Evolutionary conservation across 345 rosid species (phyloP).

Genomic region (Cardamine resedifolia): DNA sequence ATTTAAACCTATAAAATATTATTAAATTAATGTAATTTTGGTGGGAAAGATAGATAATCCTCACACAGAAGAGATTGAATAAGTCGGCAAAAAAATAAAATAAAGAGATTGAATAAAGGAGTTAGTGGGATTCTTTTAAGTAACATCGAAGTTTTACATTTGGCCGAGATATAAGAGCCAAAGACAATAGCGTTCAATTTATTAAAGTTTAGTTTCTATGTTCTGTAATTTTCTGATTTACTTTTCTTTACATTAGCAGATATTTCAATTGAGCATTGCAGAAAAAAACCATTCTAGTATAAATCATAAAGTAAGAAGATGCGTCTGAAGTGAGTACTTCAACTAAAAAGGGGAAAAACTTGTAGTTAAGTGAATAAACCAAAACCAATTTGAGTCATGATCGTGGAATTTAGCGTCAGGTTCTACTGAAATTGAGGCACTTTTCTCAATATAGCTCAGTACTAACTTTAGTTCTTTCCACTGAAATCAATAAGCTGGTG

Average conservation of each 20-base stretch:
- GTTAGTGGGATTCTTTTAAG: neutral
- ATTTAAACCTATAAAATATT: neutral
- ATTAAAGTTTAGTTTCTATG: neutral
- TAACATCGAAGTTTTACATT: neutral
- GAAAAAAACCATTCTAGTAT: neutral
- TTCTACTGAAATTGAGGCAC: neutral
- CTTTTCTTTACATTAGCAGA: neutral
- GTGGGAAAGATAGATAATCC: neutral
- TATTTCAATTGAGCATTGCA: neutral
- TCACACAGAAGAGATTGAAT: neutral
- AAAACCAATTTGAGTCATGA: slow-evolving; percentile 13
- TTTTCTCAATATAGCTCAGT: neutral
- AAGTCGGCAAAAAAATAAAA: no score
- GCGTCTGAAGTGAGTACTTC: neutral
- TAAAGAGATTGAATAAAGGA: no score
- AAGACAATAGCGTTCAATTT: neutral
- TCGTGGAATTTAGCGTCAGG: neutral
- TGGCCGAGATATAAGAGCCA: neutral
- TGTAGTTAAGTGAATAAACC: neutral
- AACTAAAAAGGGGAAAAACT: neutral
- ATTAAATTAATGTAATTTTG: neutral
- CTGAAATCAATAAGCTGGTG: slow-evolving; percentile 9
- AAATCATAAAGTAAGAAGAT: neutral
- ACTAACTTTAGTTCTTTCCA: neutral
- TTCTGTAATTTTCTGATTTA: neutral